Percentiles rank a stretch among this genome's conserved stretches.
phyloP scores from a whole-genome alignment of 139 green algal genomes.

The Chlorella sp. region DNA sequence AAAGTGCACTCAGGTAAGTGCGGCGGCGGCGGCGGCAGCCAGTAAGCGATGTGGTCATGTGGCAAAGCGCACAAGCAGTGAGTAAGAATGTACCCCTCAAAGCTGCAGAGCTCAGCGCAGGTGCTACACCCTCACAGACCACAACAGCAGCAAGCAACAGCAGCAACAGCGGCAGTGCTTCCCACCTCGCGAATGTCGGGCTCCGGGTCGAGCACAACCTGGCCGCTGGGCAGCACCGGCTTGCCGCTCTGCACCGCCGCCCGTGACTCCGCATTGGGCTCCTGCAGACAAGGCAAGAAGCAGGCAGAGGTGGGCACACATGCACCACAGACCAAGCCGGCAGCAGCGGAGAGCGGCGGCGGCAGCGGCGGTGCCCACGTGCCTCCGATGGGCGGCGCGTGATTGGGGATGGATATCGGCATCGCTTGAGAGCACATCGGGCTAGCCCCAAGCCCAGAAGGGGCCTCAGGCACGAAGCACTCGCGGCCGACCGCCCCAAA shows the following conservation, averaged over 20 bases:
- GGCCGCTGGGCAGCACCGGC: constrained; percentile 56
- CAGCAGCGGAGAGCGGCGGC: not conserved
- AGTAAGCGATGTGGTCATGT: too few species aligned
- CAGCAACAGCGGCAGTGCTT: too few species aligned
- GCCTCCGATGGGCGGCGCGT: not conserved
- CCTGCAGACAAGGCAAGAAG: constrained; percentile 60
- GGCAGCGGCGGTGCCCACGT: not conserved
- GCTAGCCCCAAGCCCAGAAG: too few species aligned
- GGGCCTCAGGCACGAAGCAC: not conserved
- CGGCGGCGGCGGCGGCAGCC: too few species aligned
- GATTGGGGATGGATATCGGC: not conserved
- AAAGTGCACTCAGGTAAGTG: too few species aligned
- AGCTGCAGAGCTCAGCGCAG: too few species aligned
- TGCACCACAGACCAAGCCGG: not conserved
- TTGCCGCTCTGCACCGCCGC: constrained; percentile 58
- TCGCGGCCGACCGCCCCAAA: not conserved
- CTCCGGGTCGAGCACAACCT: constrained; percentile 69
- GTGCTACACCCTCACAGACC: too few species aligned
- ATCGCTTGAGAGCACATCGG: not conserved
- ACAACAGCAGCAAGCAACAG: too few species aligned
- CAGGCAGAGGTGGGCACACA: too few species aligned
- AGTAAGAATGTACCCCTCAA: too few species aligned
- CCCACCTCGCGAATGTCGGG: constrained; percentile 67
- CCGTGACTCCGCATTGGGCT: constrained; percentile 54
- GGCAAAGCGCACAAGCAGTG: too few species aligned